Percentiles rank a stretch among this genome's conserved stretches.
Evolutionary conservation across 1,284 basidiomycete species (phyloP).

Genomic region (Entoloma clypeatum): DNA sequence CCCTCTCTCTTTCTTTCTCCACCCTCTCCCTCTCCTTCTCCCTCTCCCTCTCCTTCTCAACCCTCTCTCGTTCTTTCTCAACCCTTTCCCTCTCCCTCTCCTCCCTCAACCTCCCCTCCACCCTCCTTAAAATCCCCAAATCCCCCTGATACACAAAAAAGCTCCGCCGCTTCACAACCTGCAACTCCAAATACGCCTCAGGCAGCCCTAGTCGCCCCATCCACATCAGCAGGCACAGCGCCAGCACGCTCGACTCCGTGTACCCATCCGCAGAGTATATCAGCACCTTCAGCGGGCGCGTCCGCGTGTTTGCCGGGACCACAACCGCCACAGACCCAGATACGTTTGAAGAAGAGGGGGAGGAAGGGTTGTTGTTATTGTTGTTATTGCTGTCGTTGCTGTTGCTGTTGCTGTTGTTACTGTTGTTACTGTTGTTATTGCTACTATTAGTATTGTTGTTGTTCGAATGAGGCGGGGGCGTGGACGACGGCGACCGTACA

Average conservation of each 20-base stretch:
- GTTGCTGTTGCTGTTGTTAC: too few species aligned
- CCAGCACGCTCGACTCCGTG: constrained; percentile 89
- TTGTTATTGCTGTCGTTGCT: constrained; percentile 1
- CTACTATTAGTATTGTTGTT: too few species aligned
- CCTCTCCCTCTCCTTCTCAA: constrained; percentile 23
- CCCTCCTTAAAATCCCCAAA: constrained; percentile 67
- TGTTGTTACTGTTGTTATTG: too few species aligned
- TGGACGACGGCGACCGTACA: too few species aligned
- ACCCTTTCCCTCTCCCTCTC: constrained; percentile 38
- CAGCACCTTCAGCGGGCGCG: constrained; percentile 68
- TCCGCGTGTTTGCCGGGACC: constrained; percentile 23
- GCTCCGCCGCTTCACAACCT: constrained; percentile 65
- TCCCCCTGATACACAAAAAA: constrained; percentile 94
- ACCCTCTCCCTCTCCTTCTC: constrained; percentile 18
- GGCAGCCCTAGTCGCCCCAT: constrained; percentile 67
- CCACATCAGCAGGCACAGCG: constrained; percentile 87
- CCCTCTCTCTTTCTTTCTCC: constrained; percentile 11
- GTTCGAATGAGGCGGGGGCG: too few species aligned
- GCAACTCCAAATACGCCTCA: constrained; percentile 87
- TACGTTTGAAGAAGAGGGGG: constrained; percentile 16
- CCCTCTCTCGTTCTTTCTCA: constrained; percentile 28
- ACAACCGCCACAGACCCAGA: constrained; percentile 8
- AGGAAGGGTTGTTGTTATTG: constrained; percentile 12
- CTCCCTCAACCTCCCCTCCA: constrained; percentile 62
- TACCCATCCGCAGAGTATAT: constrained; percentile 80